These are phyloP conservation scores for Suhomyces maxii DNA, from an alignment of 1,139 yeast genomes.

Conservation along the genomic window DNA sequence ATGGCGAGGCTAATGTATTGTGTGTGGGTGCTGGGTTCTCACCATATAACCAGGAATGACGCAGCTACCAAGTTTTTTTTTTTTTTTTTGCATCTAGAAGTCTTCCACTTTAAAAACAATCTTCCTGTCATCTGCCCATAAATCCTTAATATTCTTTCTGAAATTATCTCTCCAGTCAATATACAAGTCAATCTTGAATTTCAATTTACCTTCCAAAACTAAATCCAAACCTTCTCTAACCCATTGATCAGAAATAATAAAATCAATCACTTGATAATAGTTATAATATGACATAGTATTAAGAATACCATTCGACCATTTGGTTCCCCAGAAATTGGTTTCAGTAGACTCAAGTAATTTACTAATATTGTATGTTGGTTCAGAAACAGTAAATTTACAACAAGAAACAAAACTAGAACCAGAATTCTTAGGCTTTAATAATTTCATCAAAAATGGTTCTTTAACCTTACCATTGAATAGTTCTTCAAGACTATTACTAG, in stretches of 20 bases:
- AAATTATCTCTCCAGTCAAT: slow-evolving; percentile 44
- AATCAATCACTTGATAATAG: slow-evolving; percentile 36
- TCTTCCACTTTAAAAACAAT: slow-evolving; percentile 40
- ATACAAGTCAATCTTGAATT: slow-evolving; percentile 31
- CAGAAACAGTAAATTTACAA: slow-evolving; percentile 32
- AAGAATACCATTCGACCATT: slow-evolving; percentile 39
- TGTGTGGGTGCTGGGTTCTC: too few relatives aligned
- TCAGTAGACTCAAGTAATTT: slow-evolving; percentile 24
- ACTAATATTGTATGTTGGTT: slow-evolving; percentile 40
- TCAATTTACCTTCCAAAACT: slow-evolving; percentile 29
- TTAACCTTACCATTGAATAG: slow-evolving; percentile 30
- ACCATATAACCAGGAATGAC: too few relatives aligned
- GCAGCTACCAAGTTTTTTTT: too few relatives aligned
- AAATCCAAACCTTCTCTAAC: slow-evolving; percentile 33
- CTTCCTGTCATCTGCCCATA: slow-evolving; percentile 37
- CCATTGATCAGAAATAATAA: slow-evolving; percentile 32
- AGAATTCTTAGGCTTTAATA: slow-evolving; percentile 39
- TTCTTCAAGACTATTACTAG: slow-evolving; percentile 22
- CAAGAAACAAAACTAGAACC: slow-evolving; percentile 39
- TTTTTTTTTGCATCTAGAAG: slow-evolving; percentile 22
- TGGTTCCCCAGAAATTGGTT: slow-evolving; percentile 35
- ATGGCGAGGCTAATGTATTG: too few relatives aligned
- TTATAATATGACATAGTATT: slow-evolving; percentile 30
- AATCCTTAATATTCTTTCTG: slow-evolving; percentile 24
- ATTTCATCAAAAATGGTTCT: slow-evolving; percentile 37